phyloP scores from a whole-genome alignment of 768 basidiomycete species.

The Cyclocybe cylindracea region DNA sequence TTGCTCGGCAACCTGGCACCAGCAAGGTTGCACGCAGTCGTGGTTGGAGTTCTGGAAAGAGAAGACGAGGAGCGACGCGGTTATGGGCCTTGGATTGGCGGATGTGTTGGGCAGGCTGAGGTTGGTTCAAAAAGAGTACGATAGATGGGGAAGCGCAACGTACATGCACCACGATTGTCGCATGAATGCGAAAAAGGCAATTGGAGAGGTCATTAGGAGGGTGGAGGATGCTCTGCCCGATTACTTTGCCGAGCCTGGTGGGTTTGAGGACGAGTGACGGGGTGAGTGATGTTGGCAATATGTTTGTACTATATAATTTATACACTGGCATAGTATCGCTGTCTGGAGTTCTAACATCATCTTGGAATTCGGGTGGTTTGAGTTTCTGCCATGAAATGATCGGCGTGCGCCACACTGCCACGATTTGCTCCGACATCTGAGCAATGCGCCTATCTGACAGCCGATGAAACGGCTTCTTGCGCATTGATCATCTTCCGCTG shows the following conservation, averaged over 20 bases:
- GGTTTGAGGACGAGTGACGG: slow-evolving; percentile 13
- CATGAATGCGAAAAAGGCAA: slow-evolving; percentile 53
- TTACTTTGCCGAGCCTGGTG: slow-evolving; percentile 50
- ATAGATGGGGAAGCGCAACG: slow-evolving; percentile 69
- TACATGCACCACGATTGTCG: slow-evolving; percentile 82
- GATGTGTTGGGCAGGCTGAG: slow-evolving; percentile 69
- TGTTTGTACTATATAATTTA: no score
- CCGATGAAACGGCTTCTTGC: no score
- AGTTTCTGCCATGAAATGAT: no score
- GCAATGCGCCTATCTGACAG: no score
- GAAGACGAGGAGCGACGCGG: slow-evolving; percentile 61
- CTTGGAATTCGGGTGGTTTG: no score
- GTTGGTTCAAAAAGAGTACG: slow-evolving; percentile 66
- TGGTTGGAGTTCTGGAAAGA: slow-evolving; percentile 85
- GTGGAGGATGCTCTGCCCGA: slow-evolving; percentile 64
- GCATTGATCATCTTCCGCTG: no score
- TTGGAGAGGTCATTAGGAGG: slow-evolving; percentile 54
- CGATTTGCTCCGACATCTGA: no score
- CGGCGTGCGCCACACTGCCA: no score
- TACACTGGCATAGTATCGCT: no score
- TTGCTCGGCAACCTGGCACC: slow-evolving; percentile 72
- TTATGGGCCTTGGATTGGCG: slow-evolving; percentile 59
- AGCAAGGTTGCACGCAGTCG: slow-evolving; percentile 68
- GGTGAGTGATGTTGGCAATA: background rate
- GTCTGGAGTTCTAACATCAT: no score